Evolutionary conservation across 2,329 filamentous ascomycete species (phyloP).

Genomic region (Polychaeton citri): DNA sequence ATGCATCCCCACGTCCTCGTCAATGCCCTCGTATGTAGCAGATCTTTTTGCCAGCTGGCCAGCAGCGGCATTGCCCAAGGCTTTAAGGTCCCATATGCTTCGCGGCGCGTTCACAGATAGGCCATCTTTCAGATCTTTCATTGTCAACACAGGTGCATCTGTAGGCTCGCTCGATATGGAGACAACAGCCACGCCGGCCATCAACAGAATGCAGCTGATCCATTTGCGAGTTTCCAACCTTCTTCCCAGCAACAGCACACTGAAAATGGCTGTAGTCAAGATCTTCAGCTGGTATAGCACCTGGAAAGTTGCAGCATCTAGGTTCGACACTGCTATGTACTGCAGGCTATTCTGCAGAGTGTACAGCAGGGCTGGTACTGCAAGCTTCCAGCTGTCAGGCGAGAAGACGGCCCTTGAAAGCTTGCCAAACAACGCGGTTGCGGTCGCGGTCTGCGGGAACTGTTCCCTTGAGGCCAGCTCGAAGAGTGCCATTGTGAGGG

Average conservation of each 20-base stretch:
- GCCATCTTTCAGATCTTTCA: constrained; percentile 50
- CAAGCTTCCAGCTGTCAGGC: constrained; percentile 87
- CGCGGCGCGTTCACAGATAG: constrained; percentile 54
- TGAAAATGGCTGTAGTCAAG: constrained; percentile 77
- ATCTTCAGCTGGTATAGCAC: constrained; percentile 93
- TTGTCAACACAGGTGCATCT: constrained; percentile 38
- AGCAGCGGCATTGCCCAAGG: constrained; percentile 41
- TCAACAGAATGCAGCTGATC: constrained; percentile 65
- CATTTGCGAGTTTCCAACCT: constrained; percentile 61
- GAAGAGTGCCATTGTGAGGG: constrained; percentile 74
- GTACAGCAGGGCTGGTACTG: constrained; percentile 76
- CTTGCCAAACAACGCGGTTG: constrained; percentile 51
- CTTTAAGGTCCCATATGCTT: constrained; percentile 63
- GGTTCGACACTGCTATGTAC: constrained; percentile 79
- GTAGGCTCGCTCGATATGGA: constrained; percentile 55
- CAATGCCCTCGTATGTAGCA: constrained; percentile 82
- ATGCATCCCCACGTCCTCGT: constrained; percentile 43
- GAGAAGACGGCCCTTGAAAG: constrained; percentile 73
- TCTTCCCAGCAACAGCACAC: constrained; percentile 61
- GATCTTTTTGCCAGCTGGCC: constrained; percentile 52
- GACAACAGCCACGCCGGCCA: constrained; percentile 71
- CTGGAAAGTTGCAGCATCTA: constrained; percentile 88
- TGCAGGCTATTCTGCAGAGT: constrained; percentile 89
- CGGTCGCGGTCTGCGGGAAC: constrained; percentile 56
- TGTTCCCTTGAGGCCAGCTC: constrained; percentile 71